phyloP scores from a whole-genome alignment of 306 rosid species.

The Dryas octopetala region DNA sequence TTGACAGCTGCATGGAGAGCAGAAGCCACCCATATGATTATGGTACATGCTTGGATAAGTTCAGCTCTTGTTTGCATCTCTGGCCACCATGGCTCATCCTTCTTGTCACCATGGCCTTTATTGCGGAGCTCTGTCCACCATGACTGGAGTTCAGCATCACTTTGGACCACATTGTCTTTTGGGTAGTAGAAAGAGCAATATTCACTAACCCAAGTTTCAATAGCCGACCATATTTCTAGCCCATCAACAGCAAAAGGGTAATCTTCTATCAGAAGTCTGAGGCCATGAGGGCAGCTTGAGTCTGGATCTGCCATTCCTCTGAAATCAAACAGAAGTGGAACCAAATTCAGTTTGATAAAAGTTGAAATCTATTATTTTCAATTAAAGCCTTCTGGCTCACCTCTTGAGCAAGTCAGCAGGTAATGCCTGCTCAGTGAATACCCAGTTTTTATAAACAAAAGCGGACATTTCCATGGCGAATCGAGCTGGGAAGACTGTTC shows the following conservation, averaged over 20 bases:
- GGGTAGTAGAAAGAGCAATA: conserved; percentile 63
- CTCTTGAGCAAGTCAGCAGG: conserved; percentile 80
- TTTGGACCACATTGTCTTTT: conserved; percentile 47
- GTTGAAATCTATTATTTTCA: neutral
- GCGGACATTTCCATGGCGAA: conserved; percentile 86
- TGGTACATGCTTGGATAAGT: conserved; percentile 66
- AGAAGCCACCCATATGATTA: conserved; percentile 89
- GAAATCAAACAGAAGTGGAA: conserved; percentile 23
- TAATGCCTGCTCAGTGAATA: conserved; percentile 71
- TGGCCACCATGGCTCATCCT: conserved; percentile 80
- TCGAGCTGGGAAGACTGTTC: conserved; percentile 79
- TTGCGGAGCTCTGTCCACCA: conserved; percentile 84
- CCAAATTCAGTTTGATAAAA: conserved; percentile 7
- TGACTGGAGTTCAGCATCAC: conserved; percentile 58
- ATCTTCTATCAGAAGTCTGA: conserved; percentile 73
- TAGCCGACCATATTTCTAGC: conserved; percentile 86
- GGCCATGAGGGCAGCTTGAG: conserved; percentile 52
- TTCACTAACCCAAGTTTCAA: conserved; percentile 70
- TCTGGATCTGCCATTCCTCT: conserved; percentile 83
- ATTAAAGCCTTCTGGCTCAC: conserved; percentile 31
- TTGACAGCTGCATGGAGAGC: conserved; percentile 97
- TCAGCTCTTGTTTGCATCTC: conserved; percentile 54
- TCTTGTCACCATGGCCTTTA: conserved; percentile 86
- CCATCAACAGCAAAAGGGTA: conserved; percentile 92
- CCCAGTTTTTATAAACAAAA: conserved; percentile 69